Base-by-base conservation (phyloP, 2,329 filamentous ascomycete genomes). In the Stachybotrys chlorohalonatus region DNA sequence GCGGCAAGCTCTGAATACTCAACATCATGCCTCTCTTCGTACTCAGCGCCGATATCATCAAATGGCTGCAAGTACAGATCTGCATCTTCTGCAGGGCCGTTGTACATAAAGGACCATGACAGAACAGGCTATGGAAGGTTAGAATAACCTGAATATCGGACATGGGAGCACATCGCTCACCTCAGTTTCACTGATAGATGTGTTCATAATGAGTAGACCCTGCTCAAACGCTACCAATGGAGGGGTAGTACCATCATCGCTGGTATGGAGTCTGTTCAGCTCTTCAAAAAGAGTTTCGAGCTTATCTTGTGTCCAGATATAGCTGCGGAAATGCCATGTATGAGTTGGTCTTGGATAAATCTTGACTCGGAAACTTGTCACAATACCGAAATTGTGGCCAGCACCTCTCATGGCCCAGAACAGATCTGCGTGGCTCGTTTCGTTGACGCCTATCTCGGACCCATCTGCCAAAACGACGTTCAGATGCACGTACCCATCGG, bases 361-460 rank as follows among this genome's bases (percentile, higher is more conserved):
- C 54, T 70, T 71, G 52, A 72, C 59, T 8, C 57, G 59, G 11
- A 58, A 52, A 1, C 59, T 62, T 6, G 65, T 68, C 4, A 67
- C 65, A 11, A 72, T 67, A 31, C 64, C 70, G 47, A 70, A 71
- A 52, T 68, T 68, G 42, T 66, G 64, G 0, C 69, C 69, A 9
- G 65, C 66, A 6, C 69, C 69, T 49, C 63, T 59, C 42, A 70
- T 64, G 1, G 63, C 69, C 69, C 69, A 72, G 56, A 67, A 71
- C 9, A 71, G 62, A 51, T 71, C 69, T 7, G 55, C 46, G 17
- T 70, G 51, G 31, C 66, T 56, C 4, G 55, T 63, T 16, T 55
- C 30, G 31, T 54, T 60, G 30, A 59, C 59, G 7, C 49, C 56
- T 5, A 56, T 54, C 11, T 62, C 49, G 6, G 56, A 55, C 6